Evolutionary conservation across 2,329 filamentous ascomycete genomes (phyloP), one percentile per base, ranked within the genome.

Genomic region (Penicillium brevicompactum): DNA sequence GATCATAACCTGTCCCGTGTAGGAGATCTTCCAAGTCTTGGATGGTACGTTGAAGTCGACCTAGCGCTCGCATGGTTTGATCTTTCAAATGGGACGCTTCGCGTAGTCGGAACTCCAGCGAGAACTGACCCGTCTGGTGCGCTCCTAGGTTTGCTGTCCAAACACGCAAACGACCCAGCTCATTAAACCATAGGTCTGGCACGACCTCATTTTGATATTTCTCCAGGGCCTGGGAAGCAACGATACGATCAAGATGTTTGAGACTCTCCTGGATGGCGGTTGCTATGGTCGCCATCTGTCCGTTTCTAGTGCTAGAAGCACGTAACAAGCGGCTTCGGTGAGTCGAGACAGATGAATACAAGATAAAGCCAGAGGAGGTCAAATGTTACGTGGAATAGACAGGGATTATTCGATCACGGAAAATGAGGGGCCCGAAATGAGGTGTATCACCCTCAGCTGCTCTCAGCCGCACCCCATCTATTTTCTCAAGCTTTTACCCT

Each of bases 121-220:
- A 73, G 0, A 61, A 61, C n/a, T 63, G 59, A 0, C 64, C 65
- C 1, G 31, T 53, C 27, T 67, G 65, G 51, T 69, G 66, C 6
- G 70, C 70, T 3, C 69, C 70, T 30, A 70, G 65, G 52, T 74
- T 74, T 1, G 53, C 63, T n/a, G 62, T 60, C 70, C 71, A 73
- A 1, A 71, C 34, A 8, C 58, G 60, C 1, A 67, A 41, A 21
- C 65, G 47, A 1, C 63, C 63, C 0, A 65, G 34, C 41, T 66
- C 64, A 50, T 65, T 62, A 11, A 45, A 14, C 63, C 63, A 67
- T 1, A 34, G 30, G 13, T 41, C 11, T 30, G 27, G 21, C 2
- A 48, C 13, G 37, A 55, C 48, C 24, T 59, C 50, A 1, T n/a
- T 22, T 4, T 46, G 21, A 21, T 47, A 22, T 31, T 4, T 22